phyloP scores from a whole-genome alignment of 2,329 filamentous ascomycete species.

The Nemania bipapillata region DNA sequence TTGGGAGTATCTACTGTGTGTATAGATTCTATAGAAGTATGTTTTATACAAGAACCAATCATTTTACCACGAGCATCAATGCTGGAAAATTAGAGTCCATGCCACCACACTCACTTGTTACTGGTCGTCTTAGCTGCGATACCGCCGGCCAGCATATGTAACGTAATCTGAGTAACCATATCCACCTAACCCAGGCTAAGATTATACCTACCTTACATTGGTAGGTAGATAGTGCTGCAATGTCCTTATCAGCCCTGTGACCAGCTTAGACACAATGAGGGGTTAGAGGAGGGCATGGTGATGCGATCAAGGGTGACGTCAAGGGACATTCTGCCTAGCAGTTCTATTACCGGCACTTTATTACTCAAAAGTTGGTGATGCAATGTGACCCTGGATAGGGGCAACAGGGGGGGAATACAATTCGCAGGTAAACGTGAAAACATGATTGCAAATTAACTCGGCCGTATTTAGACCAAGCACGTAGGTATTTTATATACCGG shows the following conservation, averaged over 20 bases:
- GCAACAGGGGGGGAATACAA: background rate
- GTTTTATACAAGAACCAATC: slow-evolving; percentile 37
- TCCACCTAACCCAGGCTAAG: slow-evolving; percentile 7
- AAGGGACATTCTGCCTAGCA: slow-evolving; percentile 11
- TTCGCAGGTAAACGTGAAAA: background rate
- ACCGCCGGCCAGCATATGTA: slow-evolving; percentile 4
- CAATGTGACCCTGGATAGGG: background rate
- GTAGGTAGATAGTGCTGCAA: background rate
- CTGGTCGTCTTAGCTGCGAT: slow-evolving; percentile 16
- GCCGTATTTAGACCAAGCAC: background rate
- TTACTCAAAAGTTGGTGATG: background rate
- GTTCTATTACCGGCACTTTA: too few species aligned
- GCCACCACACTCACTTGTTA: slow-evolving; percentile 18
- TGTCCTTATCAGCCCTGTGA: slow-evolving; percentile 20
- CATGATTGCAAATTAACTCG: background rate
- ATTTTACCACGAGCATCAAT: slow-evolving; percentile 35
- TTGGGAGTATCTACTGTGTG: background rate
- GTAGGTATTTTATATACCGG: too few species aligned
- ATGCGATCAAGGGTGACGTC: slow-evolving; percentile 33
- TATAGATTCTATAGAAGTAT: too few species aligned
- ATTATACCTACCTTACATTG: background rate
- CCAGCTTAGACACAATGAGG: slow-evolving; percentile 19
- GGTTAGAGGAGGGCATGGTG: slow-evolving; percentile 12
- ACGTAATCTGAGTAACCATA: background rate
- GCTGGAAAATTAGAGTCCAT: slow-evolving; percentile 9